phyloP scores from a whole-genome alignment of 805 yeast species.

The Blastobotrys chiropterorum region DNA sequence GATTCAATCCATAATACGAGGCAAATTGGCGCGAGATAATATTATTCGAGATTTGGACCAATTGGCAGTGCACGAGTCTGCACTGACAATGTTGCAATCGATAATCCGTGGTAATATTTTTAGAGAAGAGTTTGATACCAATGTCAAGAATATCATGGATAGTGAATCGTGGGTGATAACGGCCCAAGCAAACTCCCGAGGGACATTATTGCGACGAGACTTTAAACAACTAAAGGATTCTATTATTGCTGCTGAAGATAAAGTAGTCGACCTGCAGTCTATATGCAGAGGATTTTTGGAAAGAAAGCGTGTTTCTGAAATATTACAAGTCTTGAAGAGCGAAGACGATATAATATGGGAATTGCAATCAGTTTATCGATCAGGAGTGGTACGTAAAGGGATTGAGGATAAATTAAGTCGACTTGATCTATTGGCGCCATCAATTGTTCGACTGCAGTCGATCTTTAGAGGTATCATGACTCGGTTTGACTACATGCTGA shows the following conservation, averaged over 20 bases:
- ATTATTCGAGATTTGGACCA: background rate
- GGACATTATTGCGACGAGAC: slow-evolving; percentile 27
- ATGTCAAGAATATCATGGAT: slow-evolving; percentile 13
- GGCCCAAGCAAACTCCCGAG: slow-evolving; percentile 33
- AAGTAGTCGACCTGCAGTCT: slow-evolving; percentile 16
- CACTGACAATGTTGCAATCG: slow-evolving; percentile 48
- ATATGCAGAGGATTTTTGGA: slow-evolving; percentile 42
- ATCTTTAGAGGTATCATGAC: slow-evolving; percentile 32
- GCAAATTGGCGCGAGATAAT: slow-evolving; percentile 6
- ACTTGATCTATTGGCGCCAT: slow-evolving; percentile 17
- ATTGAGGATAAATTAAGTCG: slow-evolving; percentile 15
- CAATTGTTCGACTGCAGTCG: slow-evolving; percentile 31
- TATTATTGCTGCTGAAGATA: background rate
- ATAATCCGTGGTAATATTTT: slow-evolving; percentile 55
- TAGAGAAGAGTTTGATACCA: slow-evolving; percentile 37
- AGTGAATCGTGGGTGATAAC: slow-evolving; percentile 14
- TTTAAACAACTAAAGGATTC: background rate
- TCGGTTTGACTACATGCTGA: slow-evolving; percentile 29
- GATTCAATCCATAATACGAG: slow-evolving; percentile 21
- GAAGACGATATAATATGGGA: slow-evolving; percentile 26
- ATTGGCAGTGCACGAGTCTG: slow-evolving; percentile 21
- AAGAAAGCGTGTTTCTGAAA: slow-evolving; percentile 22
- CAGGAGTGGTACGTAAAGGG: slow-evolving; percentile 27
- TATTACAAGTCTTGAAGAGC: slow-evolving; percentile 36
- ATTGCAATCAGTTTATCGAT: slow-evolving; percentile 56